phyloP scores from a whole-genome alignment of 2,329 filamentous ascomycete genomes.

The Paraphoma sp. region DNA sequence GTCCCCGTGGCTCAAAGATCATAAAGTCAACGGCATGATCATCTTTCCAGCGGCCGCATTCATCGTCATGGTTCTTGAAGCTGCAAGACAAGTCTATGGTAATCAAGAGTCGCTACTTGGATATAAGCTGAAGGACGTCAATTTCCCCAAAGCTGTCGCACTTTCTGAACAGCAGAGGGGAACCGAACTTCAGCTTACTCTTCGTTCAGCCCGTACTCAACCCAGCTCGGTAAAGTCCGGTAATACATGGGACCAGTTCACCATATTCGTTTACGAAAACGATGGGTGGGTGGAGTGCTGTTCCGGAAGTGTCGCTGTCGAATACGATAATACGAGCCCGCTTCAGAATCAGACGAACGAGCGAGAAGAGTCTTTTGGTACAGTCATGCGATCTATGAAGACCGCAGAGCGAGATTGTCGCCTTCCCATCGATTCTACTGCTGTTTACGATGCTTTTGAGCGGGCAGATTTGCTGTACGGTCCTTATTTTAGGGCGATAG shows the following conservation, averaged over 20 bases:
- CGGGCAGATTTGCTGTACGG: slow-evolving; percentile 19
- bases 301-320: slow-evolving; percentile 21
- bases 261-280: slow-evolving; percentile 14
- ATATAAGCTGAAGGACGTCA: slow-evolving; percentile 12
- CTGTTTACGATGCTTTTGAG: slow-evolving; percentile 14
- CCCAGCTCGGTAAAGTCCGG: not conserved
- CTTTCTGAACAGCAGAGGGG: slow-evolving; percentile 7
- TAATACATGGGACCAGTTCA: slow-evolving; percentile 8
- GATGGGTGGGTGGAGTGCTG: slow-evolving; percentile 33
- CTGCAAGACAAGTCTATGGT: slow-evolving; percentile 9
- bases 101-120: not conserved
- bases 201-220: slow-evolving; percentile 3
- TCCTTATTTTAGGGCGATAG: slow-evolving; percentile 16
- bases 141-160: slow-evolving; percentile 6
- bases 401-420: slow-evolving; percentile 1
- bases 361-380: not conserved
- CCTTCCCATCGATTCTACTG: slow-evolving; percentile 3
- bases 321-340: not conserved
- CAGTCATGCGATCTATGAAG: not conserved
- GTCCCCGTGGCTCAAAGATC: slow-evolving; percentile 33
- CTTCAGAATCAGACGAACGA: not conserved
- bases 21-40: slow-evolving; percentile 20
- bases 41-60: slow-evolving; percentile 37
- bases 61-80: slow-evolving; percentile 36
- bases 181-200: slow-evolving; percentile 18